These are phyloP conservation scores for Sutorius eximius DNA, from an alignment of 1,284 basidiomycete species.

Conservation along the genomic window DNA sequence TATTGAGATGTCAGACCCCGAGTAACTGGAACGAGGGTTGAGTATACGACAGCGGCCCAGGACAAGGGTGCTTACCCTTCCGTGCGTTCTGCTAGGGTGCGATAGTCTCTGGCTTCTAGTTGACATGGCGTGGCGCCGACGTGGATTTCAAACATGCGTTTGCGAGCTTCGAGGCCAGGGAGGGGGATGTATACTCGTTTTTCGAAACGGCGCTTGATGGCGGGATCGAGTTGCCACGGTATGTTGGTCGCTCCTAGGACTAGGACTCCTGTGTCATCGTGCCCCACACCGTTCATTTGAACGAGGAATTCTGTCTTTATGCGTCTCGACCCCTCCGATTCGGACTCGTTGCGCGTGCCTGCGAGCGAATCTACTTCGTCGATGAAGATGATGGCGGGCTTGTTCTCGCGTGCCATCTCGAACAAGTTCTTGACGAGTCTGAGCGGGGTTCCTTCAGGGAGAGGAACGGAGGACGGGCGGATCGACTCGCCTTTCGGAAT, in stretches of 20 bases:
- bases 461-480: background rate
- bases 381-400: slow-evolving; percentile 98
- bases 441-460: background rate
- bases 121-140: slow-evolving; percentile 92
- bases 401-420: slow-evolving; percentile 93
- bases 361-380: slow-evolving; percentile 98
- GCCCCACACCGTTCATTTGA: slow-evolving; percentile 98
- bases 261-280: slow-evolving; percentile 96
- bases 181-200: slow-evolving; percentile 98
- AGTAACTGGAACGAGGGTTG: slow-evolving; percentile 55
- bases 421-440: slow-evolving; percentile 97
- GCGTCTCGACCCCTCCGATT: slow-evolving; percentile 91
- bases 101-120: slow-evolving; percentile 79
- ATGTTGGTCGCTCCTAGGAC: slow-evolving; percentile 99
- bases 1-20: slow-evolving; percentile 94
- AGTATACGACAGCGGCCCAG: background rate
- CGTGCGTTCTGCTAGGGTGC: slow-evolving; percentile 79
- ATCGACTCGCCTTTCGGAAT: slow-evolving; percentile 82
- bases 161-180: slow-evolving; percentile 90
- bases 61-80: slow-evolving; percentile 61
- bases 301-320: slow-evolving; percentile 99
- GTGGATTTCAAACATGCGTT: slow-evolving; percentile 96
- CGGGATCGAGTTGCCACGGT: slow-evolving; percentile 95
- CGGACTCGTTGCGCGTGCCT: slow-evolving; percentile 92
- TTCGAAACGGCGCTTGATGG: slow-evolving; percentile 98